A percentile compares a stretch with the other conserved stretches of the same genome.
Conservation (phyloP, 768 basidiomycete species). For the Crassisporium funariophilum region DNA sequence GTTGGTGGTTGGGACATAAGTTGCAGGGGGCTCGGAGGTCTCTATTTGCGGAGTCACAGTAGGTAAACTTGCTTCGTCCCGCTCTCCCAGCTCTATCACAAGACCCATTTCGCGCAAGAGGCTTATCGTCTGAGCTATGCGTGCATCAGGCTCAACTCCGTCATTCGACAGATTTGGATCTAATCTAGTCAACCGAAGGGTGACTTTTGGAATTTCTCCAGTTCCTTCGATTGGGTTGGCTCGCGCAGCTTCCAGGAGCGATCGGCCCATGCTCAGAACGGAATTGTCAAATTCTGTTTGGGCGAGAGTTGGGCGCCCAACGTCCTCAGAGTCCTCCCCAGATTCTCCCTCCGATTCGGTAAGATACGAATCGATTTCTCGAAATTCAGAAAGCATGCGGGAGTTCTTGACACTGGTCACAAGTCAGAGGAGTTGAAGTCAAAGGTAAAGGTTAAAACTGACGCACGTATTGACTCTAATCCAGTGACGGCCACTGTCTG, state of each 20-base stretch:
- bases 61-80: slow-evolving; percentile 29
- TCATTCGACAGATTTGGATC: slow-evolving; percentile 38
- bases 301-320: slow-evolving; percentile 42
- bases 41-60: neutral
- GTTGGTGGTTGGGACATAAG: slow-evolving; percentile 50
- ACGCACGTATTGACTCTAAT: slow-evolving; percentile 87
- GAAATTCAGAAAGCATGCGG: slow-evolving; percentile 76
- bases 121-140: slow-evolving; percentile 63
- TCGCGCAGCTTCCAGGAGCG: slow-evolving; percentile 64
- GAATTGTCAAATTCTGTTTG: slow-evolving; percentile 71
- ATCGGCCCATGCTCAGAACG: slow-evolving; percentile 67
- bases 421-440: neutral
- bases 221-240: slow-evolving; percentile 51
- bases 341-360: slow-evolving; percentile 61
- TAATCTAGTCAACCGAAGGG: slow-evolving; percentile 72
- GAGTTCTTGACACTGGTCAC: slow-evolving; percentile 70
- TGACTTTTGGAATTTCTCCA: slow-evolving; percentile 45
- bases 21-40: slow-evolving; percentile 6
- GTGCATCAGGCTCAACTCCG: slow-evolving; percentile 40
- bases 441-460: slow-evolving; percentile 1
- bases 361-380: slow-evolving; percentile 81
- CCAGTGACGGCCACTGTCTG: slow-evolving; percentile 75
- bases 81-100: slow-evolving; percentile 66
- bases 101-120: slow-evolving; percentile 63
- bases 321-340: slow-evolving; percentile 50